A percentile compares a stretch with the other conserved stretches of the same genome.
These are phyloP conservation scores for Phytopythium ostracodes DNA, from an alignment of 352 stramenopile species.

Conservation along the genomic window DNA sequence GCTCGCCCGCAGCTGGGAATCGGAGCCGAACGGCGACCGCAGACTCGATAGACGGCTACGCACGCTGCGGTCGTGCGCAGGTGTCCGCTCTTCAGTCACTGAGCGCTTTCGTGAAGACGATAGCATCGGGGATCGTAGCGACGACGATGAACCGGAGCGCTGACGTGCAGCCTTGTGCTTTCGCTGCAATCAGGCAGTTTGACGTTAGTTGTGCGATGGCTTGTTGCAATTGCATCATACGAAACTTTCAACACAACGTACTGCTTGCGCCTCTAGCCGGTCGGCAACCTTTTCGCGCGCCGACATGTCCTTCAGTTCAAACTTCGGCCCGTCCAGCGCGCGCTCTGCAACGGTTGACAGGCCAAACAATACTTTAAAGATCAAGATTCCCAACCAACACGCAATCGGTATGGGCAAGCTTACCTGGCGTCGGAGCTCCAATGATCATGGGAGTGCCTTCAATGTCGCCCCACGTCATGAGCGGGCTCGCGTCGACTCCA, in stretches of 20 bases:
- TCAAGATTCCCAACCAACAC: too few relatives aligned
- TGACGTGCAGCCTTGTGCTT: constrained; percentile 6
- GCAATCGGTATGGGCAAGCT: neutral
- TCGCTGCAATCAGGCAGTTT: neutral
- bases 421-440: constrained; percentile 39
- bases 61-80: constrained; percentile 25
- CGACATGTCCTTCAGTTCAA: constrained; percentile 65
- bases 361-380: neutral
- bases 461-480: constrained; percentile 87
- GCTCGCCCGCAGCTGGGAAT: constrained; percentile 66
- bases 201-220: neutral
- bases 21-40: constrained; percentile 51
- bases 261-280: constrained; percentile 52
- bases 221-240: neutral
- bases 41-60: constrained; percentile 51
- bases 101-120: constrained; percentile 27
- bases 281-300: constrained; percentile 58
- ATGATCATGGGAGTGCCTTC: constrained; percentile 73
- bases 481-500: constrained; percentile 61
- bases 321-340: constrained; percentile 38
- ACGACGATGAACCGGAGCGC: neutral
- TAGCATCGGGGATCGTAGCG: constrained; percentile 5
- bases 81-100: constrained; percentile 14
- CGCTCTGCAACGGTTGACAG: constrained; percentile 18
- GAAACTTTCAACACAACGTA: constrained; percentile 15